Base-by-base conservation (phyloP, 2,329 filamentous ascomycete species). In the Periglandula ipomoeae region DNA sequence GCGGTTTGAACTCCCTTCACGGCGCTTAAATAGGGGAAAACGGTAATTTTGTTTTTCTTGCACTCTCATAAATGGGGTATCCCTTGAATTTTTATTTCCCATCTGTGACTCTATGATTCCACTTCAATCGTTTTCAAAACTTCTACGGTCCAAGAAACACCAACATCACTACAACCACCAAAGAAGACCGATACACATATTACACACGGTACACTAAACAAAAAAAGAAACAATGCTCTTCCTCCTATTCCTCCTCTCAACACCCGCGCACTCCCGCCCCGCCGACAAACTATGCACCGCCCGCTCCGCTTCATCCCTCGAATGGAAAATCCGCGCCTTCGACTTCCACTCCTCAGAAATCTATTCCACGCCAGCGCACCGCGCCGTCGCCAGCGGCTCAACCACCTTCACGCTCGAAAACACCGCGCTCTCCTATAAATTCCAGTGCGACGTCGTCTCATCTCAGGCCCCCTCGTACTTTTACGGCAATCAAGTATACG, bases 351-450 rank as follows among this genome's bases (percentile, higher is more conserved):
- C 43, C 11, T 19, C 10, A 1, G 24, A 34, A 11, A 5, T n/a
- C n/a, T 17, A 22, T 10, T 8, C 22, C 11, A 24, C 9, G 24
- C 37, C n/a, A 17, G 24, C n/a, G 6, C 23, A 34, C 17, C 9
- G 7, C 15, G 11, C 22, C 8, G n/a, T 22, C 9, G 11, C 19
- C n/a, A n/a, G 30, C 23, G 45, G 19, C n/a, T n/a, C 20, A 10
- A 19, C 37, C 24, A 41, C 23, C 45, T 47, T 47, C 9, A 47
- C 45, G 45, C 45, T 47, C 11, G 22, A 41, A 26, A 47, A 47
- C 45, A 37, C 35, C 9, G 45, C 45, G 23, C 37, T 47, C n/a
- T 15, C 17, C 9, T 27, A 47, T 26, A 40, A 11, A 17, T 32
- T 39, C 23, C 19, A 4, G 11, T 47, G 45, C 37, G 23, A 26